Conservation (phyloP, 352 stramenopile genomes). For the Globisporangium acanthophoron region DNA sequence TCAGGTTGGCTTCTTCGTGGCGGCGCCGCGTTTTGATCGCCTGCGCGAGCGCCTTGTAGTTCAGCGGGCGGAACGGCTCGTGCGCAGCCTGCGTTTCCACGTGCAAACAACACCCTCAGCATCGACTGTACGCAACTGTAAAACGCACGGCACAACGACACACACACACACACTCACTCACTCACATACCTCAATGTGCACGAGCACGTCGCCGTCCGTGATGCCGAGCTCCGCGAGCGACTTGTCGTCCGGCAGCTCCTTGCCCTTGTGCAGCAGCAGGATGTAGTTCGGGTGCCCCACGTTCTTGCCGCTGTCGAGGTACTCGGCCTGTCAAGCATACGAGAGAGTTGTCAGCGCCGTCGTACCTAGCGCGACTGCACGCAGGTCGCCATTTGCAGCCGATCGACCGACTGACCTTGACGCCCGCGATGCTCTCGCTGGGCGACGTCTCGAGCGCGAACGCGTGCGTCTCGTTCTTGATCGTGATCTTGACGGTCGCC, state of each 20-base stretch:
- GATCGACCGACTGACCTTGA: slow-evolving; percentile 45
- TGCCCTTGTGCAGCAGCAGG: slow-evolving; percentile 81
- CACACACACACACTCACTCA: neutral
- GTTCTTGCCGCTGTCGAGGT: slow-evolving; percentile 70
- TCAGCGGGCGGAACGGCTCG: slow-evolving; percentile 83
- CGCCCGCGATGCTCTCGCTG: slow-evolving; percentile 66
- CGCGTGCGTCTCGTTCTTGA: slow-evolving; percentile 73
- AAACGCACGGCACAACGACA: too few species aligned
- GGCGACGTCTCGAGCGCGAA: slow-evolving; percentile 67
- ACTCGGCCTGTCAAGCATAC: slow-evolving; percentile 31
- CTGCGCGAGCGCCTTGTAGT: slow-evolving; percentile 80
- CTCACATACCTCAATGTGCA: slow-evolving; percentile 67
- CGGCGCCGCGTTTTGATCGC: slow-evolving; percentile 70
- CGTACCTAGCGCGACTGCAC: neutral
- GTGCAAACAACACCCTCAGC: neutral
- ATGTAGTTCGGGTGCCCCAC: slow-evolving; percentile 71
- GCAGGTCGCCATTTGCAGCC: neutral
- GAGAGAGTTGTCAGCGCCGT: neutral
- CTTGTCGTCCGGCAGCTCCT: slow-evolving; percentile 84
- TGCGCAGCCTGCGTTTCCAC: slow-evolving; percentile 34
- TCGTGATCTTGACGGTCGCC: slow-evolving; percentile 65
- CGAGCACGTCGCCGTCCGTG: slow-evolving; percentile 69
- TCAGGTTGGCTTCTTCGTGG: slow-evolving; percentile 77
- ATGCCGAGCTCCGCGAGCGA: slow-evolving; percentile 74
- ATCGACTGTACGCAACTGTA: too few species aligned